These are phyloP conservation scores for Penicillium sclerotiorum DNA, from an alignment of 2,329 filamentous ascomycete species.

Conservation along the genomic window DNA sequence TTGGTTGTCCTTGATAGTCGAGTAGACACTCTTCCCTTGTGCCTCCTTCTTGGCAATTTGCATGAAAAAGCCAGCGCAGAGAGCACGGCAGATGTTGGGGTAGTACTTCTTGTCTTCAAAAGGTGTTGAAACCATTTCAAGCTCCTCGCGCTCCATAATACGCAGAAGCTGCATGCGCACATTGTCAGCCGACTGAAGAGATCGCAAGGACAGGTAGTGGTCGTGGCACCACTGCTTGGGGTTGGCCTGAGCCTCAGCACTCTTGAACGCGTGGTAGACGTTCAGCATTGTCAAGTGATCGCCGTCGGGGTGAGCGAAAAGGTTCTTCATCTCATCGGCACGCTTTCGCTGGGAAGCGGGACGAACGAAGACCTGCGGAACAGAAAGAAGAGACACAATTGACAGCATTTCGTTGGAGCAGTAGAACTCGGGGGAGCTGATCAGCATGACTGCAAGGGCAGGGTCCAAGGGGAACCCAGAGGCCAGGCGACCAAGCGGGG, in stretches of 20 bases:
- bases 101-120: constrained; percentile 98
- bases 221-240: constrained; percentile 94
- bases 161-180: constrained; percentile 88
- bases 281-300: constrained; percentile 97
- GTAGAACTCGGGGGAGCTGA: constrained; percentile 95
- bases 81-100: constrained; percentile 89
- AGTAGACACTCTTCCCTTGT: constrained; percentile 79
- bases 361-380: constrained; percentile 90
- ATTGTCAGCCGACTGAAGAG: constrained; percentile 89
- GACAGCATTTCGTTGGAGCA: constrained; percentile 98
- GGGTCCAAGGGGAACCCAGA: constrained; percentile 97
- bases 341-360: constrained; percentile 83
- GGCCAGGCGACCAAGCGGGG: constrained; percentile 78
- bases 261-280: constrained; percentile 96
- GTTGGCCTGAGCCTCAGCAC: constrained; percentile 68
- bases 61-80: constrained; percentile 98
- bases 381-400: constrained; percentile 88
- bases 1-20: constrained; percentile 95
- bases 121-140: constrained; percentile 83
- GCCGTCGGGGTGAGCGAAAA: constrained; percentile 89
- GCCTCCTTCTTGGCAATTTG: constrained; percentile 94
- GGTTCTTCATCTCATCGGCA: constrained; percentile 95
- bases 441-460: constrained; percentile 93
- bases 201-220: constrained; percentile 88
- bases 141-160: constrained; percentile 91